Base-by-base conservation (phyloP, 495 filamentous ascomycete species). In the Annulohypoxylon moriforme region DNA sequence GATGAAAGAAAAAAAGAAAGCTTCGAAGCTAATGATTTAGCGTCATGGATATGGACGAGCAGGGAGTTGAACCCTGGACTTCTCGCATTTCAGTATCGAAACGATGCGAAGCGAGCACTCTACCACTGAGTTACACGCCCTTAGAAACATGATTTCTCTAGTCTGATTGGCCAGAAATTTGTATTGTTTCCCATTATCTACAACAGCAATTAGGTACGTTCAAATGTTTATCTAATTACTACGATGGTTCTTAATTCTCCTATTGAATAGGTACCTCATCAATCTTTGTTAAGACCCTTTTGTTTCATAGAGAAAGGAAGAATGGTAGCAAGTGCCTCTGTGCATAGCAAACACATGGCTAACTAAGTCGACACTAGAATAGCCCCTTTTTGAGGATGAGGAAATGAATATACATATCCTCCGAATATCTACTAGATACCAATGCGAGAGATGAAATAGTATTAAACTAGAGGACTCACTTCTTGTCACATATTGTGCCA, bases 71-170 rank as follows among this genome's bases (percentile, higher is more conserved):
- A 65, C 62, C 52, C 62, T 65, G 62, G 62, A 65, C 62, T 65
- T 65, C 62, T 65, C 62, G 62, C 62, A 64, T 24, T 42, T 64
- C 11, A 20, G 9, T 24, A 55, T 50, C 16, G 25, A 18, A 36
- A 33, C 20, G 36, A 56, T 65, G 62, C 62, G 62, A 65, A 65
- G 62, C 62, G 62, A 65, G 62, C 62, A 65, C 62, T 65, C 62
- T 65, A 65, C 62, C 62, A 65, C 62, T 65, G 62, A 65, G 62
- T 65, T 65, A 65, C 76, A 79, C 64, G 76, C 62, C 62, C 62
- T 55, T 36, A 36, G 3, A 38, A 11, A 61, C 40, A n/a, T n/a
- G n/a, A n/a, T n/a, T n/a, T n/a, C n/a, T n/a, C n/a, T n/a, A n/a
- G n/a, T n/a, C 20, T 64, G 47, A 64, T 64, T 64, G 60, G 60